phyloP scores from a whole-genome alignment of 2,329 filamentous ascomycete species.

The Epichloe hybrida region DNA sequence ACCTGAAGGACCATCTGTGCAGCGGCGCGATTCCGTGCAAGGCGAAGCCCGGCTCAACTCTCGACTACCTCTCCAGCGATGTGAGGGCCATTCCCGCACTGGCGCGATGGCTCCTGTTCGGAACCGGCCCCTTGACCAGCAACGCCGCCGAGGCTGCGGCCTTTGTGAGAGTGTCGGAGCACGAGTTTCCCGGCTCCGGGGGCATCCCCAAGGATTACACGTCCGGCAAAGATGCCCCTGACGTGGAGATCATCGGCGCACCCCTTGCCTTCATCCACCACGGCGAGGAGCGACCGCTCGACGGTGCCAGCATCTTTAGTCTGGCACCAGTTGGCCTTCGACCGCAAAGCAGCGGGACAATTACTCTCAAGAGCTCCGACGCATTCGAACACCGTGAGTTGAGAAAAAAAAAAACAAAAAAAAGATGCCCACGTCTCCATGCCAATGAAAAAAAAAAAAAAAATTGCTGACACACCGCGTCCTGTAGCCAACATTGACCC shows the following conservation, averaged over 20 bases:
- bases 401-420: too few species aligned
- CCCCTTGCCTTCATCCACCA: slow-evolving; percentile 9
- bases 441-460: too few species aligned
- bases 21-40: slow-evolving; percentile 7
- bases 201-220: slow-evolving; percentile 7
- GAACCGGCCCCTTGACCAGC: slow-evolving; percentile 9
- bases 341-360: slow-evolving; percentile 8
- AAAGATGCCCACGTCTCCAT: not conserved
- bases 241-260: slow-evolving; percentile 8
- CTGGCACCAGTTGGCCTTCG: slow-evolving; percentile 7
- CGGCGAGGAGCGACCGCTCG: slow-evolving; percentile 7
- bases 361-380: slow-evolving; percentile 7
- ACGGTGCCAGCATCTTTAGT: slow-evolving; percentile 4
- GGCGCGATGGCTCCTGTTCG: slow-evolving; percentile 8
- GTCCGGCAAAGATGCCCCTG: slow-evolving; percentile 8
- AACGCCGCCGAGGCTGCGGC: slow-evolving; percentile 9
- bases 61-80: slow-evolving; percentile 8
- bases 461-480: not conserved
- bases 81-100: slow-evolving; percentile 8
- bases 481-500: slow-evolving; percentile 10
- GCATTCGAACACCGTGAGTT: slow-evolving; percentile 10
- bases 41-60: slow-evolving; percentile 5
- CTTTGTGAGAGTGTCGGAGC: slow-evolving; percentile 8
- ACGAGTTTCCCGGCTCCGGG: slow-evolving; percentile 1
- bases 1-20: slow-evolving; percentile 21